These are phyloP conservation scores for Hypomontagnella monticulosa DNA, from an alignment of 495 filamentous ascomycete species.

Conservation along the genomic window DNA sequence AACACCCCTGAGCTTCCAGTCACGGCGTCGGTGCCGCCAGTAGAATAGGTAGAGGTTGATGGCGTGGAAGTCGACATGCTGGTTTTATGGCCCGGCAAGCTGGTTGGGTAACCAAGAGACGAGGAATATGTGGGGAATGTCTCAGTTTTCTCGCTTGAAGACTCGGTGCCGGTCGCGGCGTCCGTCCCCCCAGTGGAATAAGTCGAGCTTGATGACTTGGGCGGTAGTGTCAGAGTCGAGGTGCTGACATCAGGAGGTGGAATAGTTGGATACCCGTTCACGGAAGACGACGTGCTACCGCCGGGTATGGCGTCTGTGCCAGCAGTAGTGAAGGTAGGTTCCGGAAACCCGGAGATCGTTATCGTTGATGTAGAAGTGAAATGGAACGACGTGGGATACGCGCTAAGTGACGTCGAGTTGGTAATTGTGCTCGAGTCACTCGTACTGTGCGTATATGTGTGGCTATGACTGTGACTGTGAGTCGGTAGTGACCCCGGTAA, in stretches of 20 bases:
- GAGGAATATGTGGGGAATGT: conserved; percentile 27
- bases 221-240: background rate
- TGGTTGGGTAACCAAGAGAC: conserved; percentile 26
- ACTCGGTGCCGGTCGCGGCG: background rate
- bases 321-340: conserved; percentile 8
- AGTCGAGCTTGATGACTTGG: conserved; percentile 4
- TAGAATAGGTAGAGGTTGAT: conserved; percentile 19
- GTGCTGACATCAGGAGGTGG: conserved; percentile 4
- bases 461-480: conserved; percentile 12
- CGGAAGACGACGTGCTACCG: conserved; percentile 17
- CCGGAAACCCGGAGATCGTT: background rate
- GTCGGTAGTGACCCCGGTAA: conserved; percentile 18
- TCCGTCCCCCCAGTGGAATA: conserved; percentile 19
- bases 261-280: conserved; percentile 10
- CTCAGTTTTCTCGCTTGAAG: conserved; percentile 19
- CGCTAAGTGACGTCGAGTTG: background rate
- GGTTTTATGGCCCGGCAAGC: conserved; percentile 3
- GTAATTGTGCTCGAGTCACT: conserved; percentile 4
- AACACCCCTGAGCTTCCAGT: conserved; percentile 18
- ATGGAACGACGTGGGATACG: too few species aligned
- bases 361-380: conserved; percentile 23
- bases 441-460: background rate
- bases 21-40: conserved; percentile 27
- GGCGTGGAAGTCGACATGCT: conserved; percentile 10
- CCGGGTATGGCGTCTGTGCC: conserved; percentile 21